These are phyloP conservation scores for Colletotrichum sp. DNA, from an alignment of 2,329 filamentous ascomycete species.

Conservation along the genomic window DNA sequence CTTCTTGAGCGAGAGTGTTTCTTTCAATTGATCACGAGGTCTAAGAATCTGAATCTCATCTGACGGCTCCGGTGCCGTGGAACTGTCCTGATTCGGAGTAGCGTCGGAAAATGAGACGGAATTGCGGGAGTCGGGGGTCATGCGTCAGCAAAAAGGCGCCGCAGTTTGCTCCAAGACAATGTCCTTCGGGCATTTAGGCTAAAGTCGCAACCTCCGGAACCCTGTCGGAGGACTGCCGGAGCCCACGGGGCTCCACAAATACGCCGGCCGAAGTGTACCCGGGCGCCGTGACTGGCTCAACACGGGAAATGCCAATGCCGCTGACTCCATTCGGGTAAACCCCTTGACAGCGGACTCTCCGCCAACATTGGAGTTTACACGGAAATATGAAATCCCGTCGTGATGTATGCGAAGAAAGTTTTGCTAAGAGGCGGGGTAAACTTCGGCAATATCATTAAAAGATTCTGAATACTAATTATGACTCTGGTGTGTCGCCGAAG, in stretches of 20 bases:
- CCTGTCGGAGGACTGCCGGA: slow-evolving; percentile 4
- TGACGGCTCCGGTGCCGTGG: background rate
- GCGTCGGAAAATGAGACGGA: slow-evolving; percentile 13
- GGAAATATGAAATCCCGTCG: background rate
- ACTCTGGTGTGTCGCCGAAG: background rate
- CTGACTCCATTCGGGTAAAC: background rate
- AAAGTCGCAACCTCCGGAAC: slow-evolving; percentile 4
- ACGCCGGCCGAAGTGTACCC: slow-evolving; percentile 2
- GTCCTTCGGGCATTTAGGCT: slow-evolving; percentile 14
- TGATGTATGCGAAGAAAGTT: too few relatives aligned
- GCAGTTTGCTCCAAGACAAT: background rate
- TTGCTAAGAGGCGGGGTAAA: background rate
- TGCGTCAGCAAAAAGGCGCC: background rate
- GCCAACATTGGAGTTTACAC: background rate
- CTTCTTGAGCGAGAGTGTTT: background rate
- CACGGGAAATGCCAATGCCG: slow-evolving; percentile 5
- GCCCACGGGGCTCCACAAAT: slow-evolving; percentile 12
- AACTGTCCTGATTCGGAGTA: slow-evolving; percentile 5
- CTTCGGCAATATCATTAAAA: background rate
- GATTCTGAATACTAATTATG: background rate
- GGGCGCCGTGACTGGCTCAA: background rate
- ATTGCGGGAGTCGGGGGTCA: background rate
- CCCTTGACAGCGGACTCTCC: background rate
- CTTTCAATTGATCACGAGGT: background rate
- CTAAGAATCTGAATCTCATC: background rate